Evolutionary conservation across 2,329 filamentous ascomycete species (phyloP).

Genomic region (Colletotrichum sp.): DNA sequence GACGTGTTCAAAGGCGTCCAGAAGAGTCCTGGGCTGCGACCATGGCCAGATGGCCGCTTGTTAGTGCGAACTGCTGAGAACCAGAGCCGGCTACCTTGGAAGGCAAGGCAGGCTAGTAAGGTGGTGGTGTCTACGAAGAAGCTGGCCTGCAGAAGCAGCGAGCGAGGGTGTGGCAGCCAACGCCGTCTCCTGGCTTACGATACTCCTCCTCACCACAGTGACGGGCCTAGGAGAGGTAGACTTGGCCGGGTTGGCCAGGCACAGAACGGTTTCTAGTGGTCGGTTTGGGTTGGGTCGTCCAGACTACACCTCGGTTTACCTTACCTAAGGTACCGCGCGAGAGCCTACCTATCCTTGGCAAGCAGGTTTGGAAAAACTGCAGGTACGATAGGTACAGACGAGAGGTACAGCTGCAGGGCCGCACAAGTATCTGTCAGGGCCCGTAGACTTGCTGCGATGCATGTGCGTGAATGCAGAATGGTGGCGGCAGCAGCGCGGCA

Average conservation of each 20-base stretch:
- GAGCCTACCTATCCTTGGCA: background rate
- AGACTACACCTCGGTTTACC: background rate
- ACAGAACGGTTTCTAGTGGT: background rate
- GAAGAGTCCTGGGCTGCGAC: conserved; percentile 7
- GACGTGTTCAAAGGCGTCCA: background rate
- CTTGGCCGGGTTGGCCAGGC: conserved; percentile 1
- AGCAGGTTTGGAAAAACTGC: background rate
- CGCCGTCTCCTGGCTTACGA: background rate
- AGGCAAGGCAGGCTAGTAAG: background rate
- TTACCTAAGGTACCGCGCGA: background rate
- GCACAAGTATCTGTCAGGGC: conserved; percentile 10
- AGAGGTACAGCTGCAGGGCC: conserved; percentile 2
- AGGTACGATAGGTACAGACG: conserved; percentile 1
- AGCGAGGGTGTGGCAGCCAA: conserved; percentile 11
- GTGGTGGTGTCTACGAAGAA: background rate
- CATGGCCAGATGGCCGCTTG: background rate
- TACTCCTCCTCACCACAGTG: background rate
- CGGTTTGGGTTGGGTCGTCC: background rate
- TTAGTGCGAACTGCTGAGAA: conserved; percentile 14
- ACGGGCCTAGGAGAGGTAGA: background rate
- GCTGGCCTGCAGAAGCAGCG: background rate
- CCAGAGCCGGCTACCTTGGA: background rate
- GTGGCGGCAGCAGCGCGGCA: background rate
- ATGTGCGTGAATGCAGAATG: background rate
- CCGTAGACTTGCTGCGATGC: background rate